Conservation (phyloP, 2,329 filamentous ascomycete genomes). For the Thelonectria olida region DNA sequence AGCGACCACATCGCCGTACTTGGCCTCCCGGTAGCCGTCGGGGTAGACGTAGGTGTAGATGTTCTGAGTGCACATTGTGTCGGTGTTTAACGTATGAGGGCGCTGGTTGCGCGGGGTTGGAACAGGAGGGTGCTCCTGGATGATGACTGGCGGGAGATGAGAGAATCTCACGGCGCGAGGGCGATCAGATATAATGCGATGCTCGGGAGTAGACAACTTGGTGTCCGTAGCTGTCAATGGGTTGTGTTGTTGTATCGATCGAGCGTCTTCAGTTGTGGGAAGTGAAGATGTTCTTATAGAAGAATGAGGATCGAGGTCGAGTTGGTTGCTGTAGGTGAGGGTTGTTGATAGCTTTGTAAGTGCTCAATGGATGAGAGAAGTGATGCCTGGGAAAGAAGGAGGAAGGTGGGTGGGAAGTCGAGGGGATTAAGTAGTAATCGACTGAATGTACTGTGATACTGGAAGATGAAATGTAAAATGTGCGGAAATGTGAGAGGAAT, state of each 20-base stretch:
- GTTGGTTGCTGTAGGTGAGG: slow-evolving; percentile 8
- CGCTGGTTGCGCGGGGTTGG: slow-evolving; percentile 30
- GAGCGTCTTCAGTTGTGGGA: slow-evolving; percentile 29
- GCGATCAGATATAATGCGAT: slow-evolving; percentile 28
- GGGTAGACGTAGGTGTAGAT: slow-evolving; percentile 58
- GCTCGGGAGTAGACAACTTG: slow-evolving; percentile 33
- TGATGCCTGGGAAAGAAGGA: slow-evolving; percentile 33
- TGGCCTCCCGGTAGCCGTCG: slow-evolving; percentile 50
- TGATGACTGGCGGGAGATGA: slow-evolving; percentile 30
- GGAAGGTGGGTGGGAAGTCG: background rate
- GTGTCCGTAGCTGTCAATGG: slow-evolving; percentile 17
- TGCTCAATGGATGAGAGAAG: slow-evolving; percentile 17
- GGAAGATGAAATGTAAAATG: slow-evolving; percentile 29
- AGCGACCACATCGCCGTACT: slow-evolving; percentile 45
- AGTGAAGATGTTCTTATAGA: slow-evolving; percentile 32
- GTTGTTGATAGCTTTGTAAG: slow-evolving; percentile 23
- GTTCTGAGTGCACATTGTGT: slow-evolving; percentile 62
- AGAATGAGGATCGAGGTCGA: slow-evolving; percentile 11
- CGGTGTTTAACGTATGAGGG: slow-evolving; percentile 31
- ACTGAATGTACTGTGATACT: slow-evolving; percentile 13
- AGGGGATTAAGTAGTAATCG: background rate
- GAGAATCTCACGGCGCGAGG: slow-evolving; percentile 20
- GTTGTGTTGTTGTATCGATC: slow-evolving; percentile 22
- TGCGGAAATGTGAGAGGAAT: slow-evolving; percentile 20
- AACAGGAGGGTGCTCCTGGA: slow-evolving; percentile 33